phyloP scores from a whole-genome alignment of 2,329 filamentous ascomycete genomes.

The Phialophora macrospora region DNA sequence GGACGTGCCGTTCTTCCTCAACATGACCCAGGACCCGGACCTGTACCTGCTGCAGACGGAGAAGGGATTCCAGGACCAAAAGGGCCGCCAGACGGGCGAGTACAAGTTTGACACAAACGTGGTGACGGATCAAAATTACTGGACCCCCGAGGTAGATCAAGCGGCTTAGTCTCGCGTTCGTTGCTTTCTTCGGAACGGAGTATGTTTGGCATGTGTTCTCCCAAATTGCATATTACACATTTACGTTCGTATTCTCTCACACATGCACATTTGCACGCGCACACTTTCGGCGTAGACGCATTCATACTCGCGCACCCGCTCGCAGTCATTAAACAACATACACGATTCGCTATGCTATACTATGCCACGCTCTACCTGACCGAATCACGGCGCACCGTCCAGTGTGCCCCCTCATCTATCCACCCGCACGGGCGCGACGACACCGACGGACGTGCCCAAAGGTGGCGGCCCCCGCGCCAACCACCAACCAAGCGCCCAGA shows the following conservation, averaged over 20 bases:
- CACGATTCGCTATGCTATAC: not conserved
- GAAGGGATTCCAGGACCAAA: conserved; percentile 25
- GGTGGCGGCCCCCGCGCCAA: conserved; percentile 21
- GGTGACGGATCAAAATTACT: conserved; percentile 32
- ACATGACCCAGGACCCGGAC: conserved; percentile 30
- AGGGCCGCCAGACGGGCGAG: conserved; percentile 24
- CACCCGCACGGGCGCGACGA: not conserved
- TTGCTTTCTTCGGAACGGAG: not conserved
- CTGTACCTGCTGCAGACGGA: conserved; percentile 30
- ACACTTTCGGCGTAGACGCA: not conserved
- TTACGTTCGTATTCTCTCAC: not conserved
- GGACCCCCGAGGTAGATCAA: conserved; percentile 25
- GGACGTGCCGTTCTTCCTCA: conserved; percentile 27
- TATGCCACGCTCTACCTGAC: not conserved
- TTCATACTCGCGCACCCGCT: not conserved
- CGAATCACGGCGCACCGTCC: too few species aligned
- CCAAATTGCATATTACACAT: not conserved
- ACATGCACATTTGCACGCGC: not conserved
- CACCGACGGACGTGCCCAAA: conserved; percentile 13
- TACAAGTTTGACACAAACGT: conserved; percentile 23
- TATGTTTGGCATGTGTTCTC: not conserved
- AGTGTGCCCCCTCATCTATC: too few species aligned
- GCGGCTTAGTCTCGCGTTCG: not conserved
- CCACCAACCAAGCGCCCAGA: conserved; percentile 50
- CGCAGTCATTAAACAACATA: not conserved